Conservation (phyloP, 306 rosid species). For the Cyclanthera cordifolia region DNA sequence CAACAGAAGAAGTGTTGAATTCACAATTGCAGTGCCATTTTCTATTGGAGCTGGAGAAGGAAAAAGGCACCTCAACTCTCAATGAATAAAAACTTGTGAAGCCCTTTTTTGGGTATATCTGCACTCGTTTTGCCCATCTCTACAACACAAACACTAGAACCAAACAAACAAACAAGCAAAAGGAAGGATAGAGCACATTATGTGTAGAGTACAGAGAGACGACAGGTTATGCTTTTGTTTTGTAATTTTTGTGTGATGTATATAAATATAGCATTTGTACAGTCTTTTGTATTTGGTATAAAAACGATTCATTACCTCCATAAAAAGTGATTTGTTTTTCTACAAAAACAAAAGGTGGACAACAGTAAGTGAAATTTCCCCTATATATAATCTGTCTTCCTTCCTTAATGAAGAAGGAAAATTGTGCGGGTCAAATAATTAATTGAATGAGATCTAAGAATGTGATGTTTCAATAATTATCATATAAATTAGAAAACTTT, state of each 20-base stretch:
- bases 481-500: no score
- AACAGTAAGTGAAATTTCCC: neutral
- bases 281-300: neutral
- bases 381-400: neutral
- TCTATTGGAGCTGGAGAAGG: neutral
- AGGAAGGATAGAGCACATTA: neutral
- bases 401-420: neutral
- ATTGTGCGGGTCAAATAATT: no score
- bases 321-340: no score
- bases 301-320: neutral
- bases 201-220: neutral
- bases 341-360: no score
- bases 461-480: no score
- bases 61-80: neutral
- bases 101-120: neutral
- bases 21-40: neutral
- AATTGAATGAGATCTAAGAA: no score
- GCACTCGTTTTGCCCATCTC: neutral
- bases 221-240: neutral
- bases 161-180: no score
- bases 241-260: neutral
- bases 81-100: neutral
- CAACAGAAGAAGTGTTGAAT: slow-evolving; percentile 4
- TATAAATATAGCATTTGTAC: neutral
- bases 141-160: no score